These are phyloP conservation scores for Laburnicola sp. DNA, from an alignment of 2,329 filamentous ascomycete genomes.

Conservation along the genomic window DNA sequence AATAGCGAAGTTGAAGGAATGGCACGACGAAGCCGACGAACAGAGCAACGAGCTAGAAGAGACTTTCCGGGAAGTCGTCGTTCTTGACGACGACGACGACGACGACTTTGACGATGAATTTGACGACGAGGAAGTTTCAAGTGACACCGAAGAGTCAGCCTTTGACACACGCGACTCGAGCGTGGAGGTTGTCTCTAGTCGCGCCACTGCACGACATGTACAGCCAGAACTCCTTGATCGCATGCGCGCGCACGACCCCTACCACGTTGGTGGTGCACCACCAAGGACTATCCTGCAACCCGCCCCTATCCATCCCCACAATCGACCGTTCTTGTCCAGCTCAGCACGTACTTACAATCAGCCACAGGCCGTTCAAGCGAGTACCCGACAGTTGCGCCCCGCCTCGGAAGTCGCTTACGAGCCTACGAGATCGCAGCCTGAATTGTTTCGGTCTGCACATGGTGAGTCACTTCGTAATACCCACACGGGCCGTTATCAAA, in stretches of 20 bases:
- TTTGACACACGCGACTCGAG: slow-evolving; percentile 34
- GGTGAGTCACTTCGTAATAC: slow-evolving; percentile 13
- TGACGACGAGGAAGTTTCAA: no score
- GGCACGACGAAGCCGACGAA: slow-evolving; percentile 60
- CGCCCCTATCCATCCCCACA: slow-evolving; percentile 15
- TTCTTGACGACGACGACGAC: slow-evolving; percentile 61
- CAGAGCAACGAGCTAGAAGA: slow-evolving; percentile 62
- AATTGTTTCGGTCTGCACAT: slow-evolving; percentile 13
- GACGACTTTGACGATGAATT: no score
- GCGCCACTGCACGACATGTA: slow-evolving; percentile 38
- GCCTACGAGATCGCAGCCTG: slow-evolving; percentile 8
- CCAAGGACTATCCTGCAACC: slow-evolving; percentile 30
- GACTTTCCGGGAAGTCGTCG: slow-evolving; percentile 65
- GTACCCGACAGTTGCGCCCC: slow-evolving; percentile 6
- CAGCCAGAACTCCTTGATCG: slow-evolving; percentile 29
- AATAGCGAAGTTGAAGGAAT: slow-evolving; percentile 61
- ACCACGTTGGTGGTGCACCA: slow-evolving; percentile 21
- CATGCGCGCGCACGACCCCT: slow-evolving; percentile 16
- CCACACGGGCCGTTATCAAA: slow-evolving; percentile 15
- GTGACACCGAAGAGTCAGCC: slow-evolving; percentile 12
- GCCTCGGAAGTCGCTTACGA: slow-evolving; percentile 1
- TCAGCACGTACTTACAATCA: slow-evolving; percentile 13
- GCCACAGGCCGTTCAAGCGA: slow-evolving; percentile 12
- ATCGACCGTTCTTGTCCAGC: slow-evolving; percentile 8
- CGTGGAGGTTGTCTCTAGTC: slow-evolving; percentile 39